Percentiles rank a stretch among this genome's conserved stretches.
phyloP scores from a whole-genome alignment of 2,329 filamentous ascomycete genomes.

The Geoglossum cookeanum region DNA sequence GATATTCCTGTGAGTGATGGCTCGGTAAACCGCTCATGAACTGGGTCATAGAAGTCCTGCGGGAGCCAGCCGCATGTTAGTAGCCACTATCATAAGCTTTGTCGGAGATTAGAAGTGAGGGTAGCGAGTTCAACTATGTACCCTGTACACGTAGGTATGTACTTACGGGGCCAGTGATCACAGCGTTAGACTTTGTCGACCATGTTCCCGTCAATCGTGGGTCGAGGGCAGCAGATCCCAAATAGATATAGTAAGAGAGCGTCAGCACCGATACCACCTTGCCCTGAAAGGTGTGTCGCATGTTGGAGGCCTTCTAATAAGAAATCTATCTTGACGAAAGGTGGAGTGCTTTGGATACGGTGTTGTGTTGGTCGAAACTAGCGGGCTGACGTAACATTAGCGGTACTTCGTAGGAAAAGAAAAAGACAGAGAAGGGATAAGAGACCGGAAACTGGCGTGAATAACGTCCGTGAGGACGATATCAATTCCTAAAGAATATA shows the following conservation, averaged over 20 bases:
- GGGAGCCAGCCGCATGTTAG: neutral
- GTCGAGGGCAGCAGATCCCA: slow-evolving; percentile 23
- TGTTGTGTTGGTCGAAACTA: too few species aligned
- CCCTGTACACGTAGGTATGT: neutral
- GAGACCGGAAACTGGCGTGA: too few species aligned
- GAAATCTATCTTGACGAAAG: too few species aligned
- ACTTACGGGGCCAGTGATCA: slow-evolving; percentile 48
- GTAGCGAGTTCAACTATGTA: neutral
- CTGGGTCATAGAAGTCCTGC: slow-evolving; percentile 50
- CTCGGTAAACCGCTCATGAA: slow-evolving; percentile 45
- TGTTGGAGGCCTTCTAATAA: neutral
- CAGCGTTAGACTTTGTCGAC: slow-evolving; percentile 50
- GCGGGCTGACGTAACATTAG: too few species aligned
- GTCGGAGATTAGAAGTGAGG: neutral
- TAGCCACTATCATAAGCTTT: neutral
- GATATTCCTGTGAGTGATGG: slow-evolving; percentile 48
- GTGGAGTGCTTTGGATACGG: too few species aligned
- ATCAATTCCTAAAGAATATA: too few species aligned
- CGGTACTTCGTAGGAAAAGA: too few species aligned
- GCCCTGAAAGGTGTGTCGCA: neutral
- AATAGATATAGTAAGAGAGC: neutral
- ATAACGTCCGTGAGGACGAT: too few species aligned
- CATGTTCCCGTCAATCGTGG: slow-evolving; percentile 46
- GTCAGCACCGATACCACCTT: neutral
- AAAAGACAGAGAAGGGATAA: too few species aligned